Conservation (phyloP, 148 eudicot genomes). For the Rhododendron ferrugineum region DNA sequence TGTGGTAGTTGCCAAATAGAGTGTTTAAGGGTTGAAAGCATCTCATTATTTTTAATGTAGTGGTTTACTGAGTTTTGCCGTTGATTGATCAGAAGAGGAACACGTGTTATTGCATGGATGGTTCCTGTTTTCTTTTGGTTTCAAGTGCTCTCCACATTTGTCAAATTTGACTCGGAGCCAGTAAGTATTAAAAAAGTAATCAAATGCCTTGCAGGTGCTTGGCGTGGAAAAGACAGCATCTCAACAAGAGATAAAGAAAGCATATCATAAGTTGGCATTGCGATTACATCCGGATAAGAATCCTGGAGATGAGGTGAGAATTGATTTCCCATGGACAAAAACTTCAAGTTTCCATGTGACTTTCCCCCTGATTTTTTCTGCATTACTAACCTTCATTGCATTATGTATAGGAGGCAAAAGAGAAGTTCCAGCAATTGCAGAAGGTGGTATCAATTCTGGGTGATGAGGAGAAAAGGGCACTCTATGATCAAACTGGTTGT, state of each 20-base stretch:
- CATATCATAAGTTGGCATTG: slow-evolving; percentile 86
- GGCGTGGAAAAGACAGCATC: slow-evolving; percentile 77
- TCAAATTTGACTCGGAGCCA: neutral
- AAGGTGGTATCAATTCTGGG: slow-evolving; percentile 93
- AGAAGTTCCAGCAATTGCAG: slow-evolving; percentile 94
- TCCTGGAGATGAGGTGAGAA: slow-evolving; percentile 78
- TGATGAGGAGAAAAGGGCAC: slow-evolving; percentile 86
- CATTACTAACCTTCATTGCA: neutral
- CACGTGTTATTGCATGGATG: neutral
- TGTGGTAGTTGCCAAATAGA: neutral
- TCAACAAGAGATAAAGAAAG: slow-evolving; percentile 84
- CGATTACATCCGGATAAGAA: slow-evolving; percentile 96
- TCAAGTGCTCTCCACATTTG: neutral
- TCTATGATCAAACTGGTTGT: slow-evolving; percentile 91
- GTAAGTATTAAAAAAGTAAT: neutral
- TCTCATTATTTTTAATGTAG: neutral
- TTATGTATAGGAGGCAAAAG: slow-evolving; percentile 72
- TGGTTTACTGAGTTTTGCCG: neutral
- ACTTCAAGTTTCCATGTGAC: neutral
- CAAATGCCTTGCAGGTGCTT: slow-evolving; percentile 48
- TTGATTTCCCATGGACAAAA: neutral
- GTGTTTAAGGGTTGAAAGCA: neutral
- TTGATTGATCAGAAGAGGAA: neutral
- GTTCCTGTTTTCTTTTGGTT: neutral
- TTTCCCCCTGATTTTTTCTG: neutral